These are phyloP conservation scores for Theileria annulata DNA, from an alignment of 169 alveolate species.

Conservation along the genomic window DNA sequence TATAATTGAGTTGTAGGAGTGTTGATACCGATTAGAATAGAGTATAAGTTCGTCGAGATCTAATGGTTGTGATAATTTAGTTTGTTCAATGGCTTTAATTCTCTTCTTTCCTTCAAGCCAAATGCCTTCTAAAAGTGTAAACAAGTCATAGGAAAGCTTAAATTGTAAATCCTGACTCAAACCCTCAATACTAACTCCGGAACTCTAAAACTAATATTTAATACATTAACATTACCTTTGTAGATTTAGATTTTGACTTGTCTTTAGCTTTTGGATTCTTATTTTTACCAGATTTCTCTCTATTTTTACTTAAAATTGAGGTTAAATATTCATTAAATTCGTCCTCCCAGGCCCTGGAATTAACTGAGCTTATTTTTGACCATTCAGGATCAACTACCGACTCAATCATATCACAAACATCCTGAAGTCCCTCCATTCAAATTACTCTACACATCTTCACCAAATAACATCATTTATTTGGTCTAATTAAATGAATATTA, in stretches of 20 bases:
- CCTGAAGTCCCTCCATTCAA: constrained; percentile 6
- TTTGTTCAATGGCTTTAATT: constrained; percentile 66
- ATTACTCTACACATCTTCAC: background rate
- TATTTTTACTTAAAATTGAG: background rate
- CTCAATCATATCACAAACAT: constrained; percentile 7
- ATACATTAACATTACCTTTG: constrained; percentile 1
- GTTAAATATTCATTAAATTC: constrained; percentile 27
- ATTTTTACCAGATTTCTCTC: background rate
- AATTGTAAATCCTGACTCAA: constrained; percentile 10
- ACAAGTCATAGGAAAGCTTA: constrained; percentile 51
- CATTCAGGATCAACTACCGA: constrained; percentile 7
- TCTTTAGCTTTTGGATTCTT: background rate
- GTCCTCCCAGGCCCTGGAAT: constrained; percentile 29
- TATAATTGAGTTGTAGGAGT: background rate
- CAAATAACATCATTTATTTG: background rate
- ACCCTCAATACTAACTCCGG: background rate
- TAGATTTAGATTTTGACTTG: constrained; percentile 11
- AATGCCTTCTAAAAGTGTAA: constrained; percentile 73
- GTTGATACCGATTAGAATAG: constrained; percentile 53
- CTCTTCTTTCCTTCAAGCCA: constrained; percentile 74
- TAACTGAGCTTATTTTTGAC: constrained; percentile 6
- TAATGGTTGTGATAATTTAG: constrained; percentile 48
- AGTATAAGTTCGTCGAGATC: constrained; percentile 66
- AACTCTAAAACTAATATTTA: background rate
- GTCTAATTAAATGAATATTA: background rate